Evolutionary conservation across 768 basidiomycete genomes (phyloP).

Genomic region (Podaxis sp.): DNA sequence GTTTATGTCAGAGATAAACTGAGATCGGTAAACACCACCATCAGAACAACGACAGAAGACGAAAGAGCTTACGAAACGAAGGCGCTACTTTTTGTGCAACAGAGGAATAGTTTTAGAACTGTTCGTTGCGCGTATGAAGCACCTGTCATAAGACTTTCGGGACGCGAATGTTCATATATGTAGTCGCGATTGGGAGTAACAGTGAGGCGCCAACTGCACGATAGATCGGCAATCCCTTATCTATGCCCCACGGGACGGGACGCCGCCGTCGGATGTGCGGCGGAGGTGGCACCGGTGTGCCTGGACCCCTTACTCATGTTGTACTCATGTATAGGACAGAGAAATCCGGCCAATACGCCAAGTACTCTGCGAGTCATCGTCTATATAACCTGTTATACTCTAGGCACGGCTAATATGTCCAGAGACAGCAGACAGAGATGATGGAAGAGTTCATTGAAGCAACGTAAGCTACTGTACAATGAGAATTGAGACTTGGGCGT

Average conservation of each 20-base stretch:
- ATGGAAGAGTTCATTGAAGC: neutral
- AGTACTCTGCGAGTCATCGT: neutral
- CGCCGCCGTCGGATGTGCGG: neutral
- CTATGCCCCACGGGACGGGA: constrained; percentile 1
- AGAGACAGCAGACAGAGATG: neutral
- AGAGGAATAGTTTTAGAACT: too few species aligned
- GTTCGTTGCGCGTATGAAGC: too few species aligned
- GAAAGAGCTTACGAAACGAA: too few species aligned
- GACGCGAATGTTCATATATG: too few species aligned
- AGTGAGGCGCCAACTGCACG: too few species aligned
- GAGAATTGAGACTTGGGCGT: neutral
- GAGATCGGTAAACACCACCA: neutral
- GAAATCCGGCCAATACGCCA: neutral
- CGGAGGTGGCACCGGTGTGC: constrained; percentile 4
- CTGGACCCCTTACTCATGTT: neutral
- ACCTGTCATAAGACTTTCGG: too few species aligned
- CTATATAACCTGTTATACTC: too few species aligned
- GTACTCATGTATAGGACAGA: neutral
- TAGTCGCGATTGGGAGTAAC: too few species aligned
- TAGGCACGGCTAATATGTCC: too few species aligned
- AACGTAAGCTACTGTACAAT: neutral
- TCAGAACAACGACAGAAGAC: neutral
- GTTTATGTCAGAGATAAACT: too few species aligned
- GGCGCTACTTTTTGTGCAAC: too few species aligned
- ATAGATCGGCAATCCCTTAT: neutral